Conservation (phyloP, 805 yeast genomes). For the Maudiozyma bulderi region DNA sequence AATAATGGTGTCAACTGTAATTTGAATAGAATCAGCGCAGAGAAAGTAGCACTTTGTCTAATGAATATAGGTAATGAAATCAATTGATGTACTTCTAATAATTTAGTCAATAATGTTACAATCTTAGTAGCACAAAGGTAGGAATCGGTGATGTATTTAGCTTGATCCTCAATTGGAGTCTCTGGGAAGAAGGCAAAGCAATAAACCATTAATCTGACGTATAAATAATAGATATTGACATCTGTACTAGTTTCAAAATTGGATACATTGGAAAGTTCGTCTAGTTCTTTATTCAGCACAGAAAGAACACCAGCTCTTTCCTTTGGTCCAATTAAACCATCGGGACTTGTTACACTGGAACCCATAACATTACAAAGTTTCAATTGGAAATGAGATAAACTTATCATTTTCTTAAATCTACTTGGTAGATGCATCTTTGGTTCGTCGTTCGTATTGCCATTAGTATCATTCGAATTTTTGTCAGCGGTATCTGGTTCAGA, state of each 20-base stretch:
- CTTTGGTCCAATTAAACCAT: constrained; percentile 78
- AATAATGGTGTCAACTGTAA: constrained; percentile 70
- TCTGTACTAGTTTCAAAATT: constrained; percentile 54
- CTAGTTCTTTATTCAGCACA: constrained; percentile 71
- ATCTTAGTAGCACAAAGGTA: constrained; percentile 73
- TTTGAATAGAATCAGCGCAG: constrained; percentile 70
- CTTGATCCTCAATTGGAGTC: constrained; percentile 79
- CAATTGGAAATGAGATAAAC: constrained; percentile 73
- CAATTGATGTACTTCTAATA: constrained; percentile 58
- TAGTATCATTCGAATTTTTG: not conserved
- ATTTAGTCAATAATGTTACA: constrained; percentile 63
- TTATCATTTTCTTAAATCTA: constrained; percentile 59
- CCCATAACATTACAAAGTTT: constrained; percentile 82
- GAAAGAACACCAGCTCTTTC: constrained; percentile 72
- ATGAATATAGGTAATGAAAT: constrained; percentile 81
- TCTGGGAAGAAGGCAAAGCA: constrained; percentile 88
- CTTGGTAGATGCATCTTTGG: constrained; percentile 35
- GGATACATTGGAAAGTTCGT: constrained; percentile 55
- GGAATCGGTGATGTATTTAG: constrained; percentile 72
- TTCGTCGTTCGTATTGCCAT: not conserved
- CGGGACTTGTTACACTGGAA: constrained; percentile 71
- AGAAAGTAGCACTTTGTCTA: constrained; percentile 75
- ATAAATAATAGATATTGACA: constrained; percentile 69
- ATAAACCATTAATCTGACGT: constrained; percentile 72
- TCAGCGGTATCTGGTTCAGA: not conserved